Evolutionary conservation across 352 stramenopile species (phyloP).

Genomic region (Pythium plurisporium): DNA sequence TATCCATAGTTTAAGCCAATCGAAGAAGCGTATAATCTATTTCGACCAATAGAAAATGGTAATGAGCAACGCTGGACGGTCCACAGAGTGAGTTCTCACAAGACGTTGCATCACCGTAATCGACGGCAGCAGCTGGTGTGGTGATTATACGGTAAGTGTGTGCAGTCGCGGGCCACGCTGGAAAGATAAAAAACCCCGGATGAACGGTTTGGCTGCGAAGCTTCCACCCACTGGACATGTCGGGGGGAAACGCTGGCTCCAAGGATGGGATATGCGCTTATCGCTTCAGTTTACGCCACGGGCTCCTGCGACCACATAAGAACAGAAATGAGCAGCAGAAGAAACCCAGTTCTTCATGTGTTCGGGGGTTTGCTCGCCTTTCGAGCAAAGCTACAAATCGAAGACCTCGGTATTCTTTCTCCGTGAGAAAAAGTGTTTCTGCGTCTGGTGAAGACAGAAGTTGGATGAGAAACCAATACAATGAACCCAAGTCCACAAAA

Average conservation of each 20-base stretch:
- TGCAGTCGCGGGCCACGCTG: background rate
- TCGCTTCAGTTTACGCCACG: background rate
- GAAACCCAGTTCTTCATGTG: too few relatives aligned
- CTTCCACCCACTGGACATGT: background rate
- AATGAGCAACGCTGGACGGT: background rate
- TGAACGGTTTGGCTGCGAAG: background rate
- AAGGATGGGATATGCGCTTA: too few relatives aligned
- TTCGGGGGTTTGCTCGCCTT: too few relatives aligned
- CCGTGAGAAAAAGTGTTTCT: too few relatives aligned
- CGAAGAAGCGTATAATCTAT: background rate
- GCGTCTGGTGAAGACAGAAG: too few relatives aligned
- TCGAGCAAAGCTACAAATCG: too few relatives aligned
- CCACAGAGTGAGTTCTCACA: slow-evolving; percentile 1
- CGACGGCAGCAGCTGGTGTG: background rate
- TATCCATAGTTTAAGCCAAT: slow-evolving; percentile 6
- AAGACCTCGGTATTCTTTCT: too few relatives aligned
- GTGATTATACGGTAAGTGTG: background rate
- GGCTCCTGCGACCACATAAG: background rate
- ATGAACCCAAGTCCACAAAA: too few relatives aligned
- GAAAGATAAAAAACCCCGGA: background rate
- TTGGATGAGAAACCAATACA: too few relatives aligned
- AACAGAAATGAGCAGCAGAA: background rate
- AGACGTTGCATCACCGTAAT: background rate
- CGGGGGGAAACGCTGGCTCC: background rate
- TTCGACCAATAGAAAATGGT: background rate